phyloP scores from a whole-genome alignment of 257 asterid genomes.

The Leptodermis oblonga region DNA sequence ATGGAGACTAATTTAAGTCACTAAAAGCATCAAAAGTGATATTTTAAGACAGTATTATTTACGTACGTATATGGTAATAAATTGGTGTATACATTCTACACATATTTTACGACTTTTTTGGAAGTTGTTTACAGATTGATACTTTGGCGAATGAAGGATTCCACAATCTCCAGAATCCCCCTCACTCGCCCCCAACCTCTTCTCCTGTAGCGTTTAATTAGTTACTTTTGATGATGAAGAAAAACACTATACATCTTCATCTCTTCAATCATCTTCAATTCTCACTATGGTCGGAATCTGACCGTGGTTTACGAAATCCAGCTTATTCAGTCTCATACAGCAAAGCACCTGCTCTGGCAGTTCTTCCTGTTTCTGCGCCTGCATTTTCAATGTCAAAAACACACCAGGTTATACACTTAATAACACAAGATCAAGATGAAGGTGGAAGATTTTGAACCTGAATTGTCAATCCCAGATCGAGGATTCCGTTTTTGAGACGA shows the following conservation, averaged over 20 bases:
- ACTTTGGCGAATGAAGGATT: no score
- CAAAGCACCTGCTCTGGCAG: constrained; percentile 75
- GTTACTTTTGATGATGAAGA: background rate
- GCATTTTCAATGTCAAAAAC: background rate
- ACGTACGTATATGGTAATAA: background rate
- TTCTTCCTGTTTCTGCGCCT: constrained; percentile 91
- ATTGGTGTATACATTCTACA: background rate
- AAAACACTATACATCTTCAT: background rate
- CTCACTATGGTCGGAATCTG: constrained; percentile 68
- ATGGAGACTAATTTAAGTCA: no score
- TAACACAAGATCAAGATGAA: no score
- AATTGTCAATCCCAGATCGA: constrained; percentile 79
- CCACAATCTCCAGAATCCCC: background rate
- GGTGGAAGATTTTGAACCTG: constrained; percentile 43
- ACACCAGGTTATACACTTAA: no score
- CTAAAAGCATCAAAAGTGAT: no score
- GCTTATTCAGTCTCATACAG: constrained; percentile 71
- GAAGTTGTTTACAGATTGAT: constrained; percentile 1
- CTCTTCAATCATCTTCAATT: constrained; percentile 39
- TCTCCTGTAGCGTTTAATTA: background rate
- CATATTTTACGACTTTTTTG: constrained; percentile 1
- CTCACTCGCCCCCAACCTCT: background rate
- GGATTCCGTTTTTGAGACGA: constrained; percentile 57
- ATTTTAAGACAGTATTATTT: background rate
- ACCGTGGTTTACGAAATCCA: constrained; percentile 69